phyloP scores from a whole-genome alignment of 345 rosid species.

The Turnera subulata region DNA sequence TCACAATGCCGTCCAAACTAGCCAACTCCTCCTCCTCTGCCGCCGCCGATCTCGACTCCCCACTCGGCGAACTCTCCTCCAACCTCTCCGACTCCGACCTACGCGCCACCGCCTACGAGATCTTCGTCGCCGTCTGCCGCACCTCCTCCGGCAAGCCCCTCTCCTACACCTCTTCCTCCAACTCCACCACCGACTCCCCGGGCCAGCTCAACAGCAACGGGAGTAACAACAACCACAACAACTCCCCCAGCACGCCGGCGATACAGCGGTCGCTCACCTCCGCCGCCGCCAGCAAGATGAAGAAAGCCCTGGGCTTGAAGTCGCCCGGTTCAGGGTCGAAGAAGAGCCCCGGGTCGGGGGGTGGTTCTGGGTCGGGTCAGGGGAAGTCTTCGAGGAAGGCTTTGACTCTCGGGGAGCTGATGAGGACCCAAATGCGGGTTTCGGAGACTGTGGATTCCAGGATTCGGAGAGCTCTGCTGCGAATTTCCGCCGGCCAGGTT shows the following conservation, averaged over 20 bases:
- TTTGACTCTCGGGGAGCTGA: conserved; percentile 82
- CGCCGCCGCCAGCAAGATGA: conserved; percentile 90
- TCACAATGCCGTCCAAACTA: conserved; percentile 25
- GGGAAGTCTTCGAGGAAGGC: conserved; percentile 53
- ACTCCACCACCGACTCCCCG: conserved; percentile 45
- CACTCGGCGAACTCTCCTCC: conserved; percentile 64
- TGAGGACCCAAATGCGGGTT: conserved; percentile 87
- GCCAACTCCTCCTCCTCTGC: conserved; percentile 11
- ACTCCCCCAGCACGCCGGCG: conserved; percentile 38
- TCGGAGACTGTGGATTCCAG: conserved; percentile 78
- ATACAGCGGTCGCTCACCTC: conserved; percentile 86
- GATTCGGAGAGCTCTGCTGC: conserved; percentile 78
- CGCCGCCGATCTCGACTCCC: conserved; percentile 55
- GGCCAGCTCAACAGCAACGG: no score
- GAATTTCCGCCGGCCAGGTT: conserved; percentile 90
- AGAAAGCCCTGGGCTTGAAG: conserved; percentile 84
- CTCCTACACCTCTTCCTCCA: conserved; percentile 40
- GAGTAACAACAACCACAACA: conserved; percentile 20
- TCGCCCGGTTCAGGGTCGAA: conserved; percentile 66
- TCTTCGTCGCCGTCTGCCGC: conserved; percentile 84
- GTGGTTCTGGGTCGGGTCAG: conserved; percentile 47
- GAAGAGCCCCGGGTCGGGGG: conserved; percentile 66
- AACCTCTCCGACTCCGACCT: conserved; percentile 80
- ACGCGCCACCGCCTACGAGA: conserved; percentile 79
- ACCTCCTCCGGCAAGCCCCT: conserved; percentile 80